These are phyloP conservation scores for Podosphaera aphanis DNA, from an alignment of 2,329 filamentous ascomycete genomes.

Conservation along the genomic window DNA sequence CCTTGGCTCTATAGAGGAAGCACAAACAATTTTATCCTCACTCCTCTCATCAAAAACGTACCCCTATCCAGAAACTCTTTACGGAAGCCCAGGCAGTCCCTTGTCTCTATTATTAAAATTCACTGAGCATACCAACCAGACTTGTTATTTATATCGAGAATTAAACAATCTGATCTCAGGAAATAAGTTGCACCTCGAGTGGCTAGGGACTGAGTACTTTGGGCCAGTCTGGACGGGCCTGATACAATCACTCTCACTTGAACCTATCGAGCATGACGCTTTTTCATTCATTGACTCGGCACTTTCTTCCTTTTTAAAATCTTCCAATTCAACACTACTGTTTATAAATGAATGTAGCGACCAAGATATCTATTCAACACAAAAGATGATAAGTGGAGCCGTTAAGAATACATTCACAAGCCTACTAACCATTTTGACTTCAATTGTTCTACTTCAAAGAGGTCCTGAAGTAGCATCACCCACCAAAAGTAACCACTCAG, in stretches of 20 bases:
- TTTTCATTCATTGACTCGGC: constrained; percentile 18
- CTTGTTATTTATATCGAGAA: constrained; percentile 18
- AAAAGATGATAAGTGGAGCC: constrained; percentile 5
- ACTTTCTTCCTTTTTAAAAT: constrained; percentile 13
- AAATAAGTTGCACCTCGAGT: constrained; percentile 19
- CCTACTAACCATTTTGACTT: constrained; percentile 20
- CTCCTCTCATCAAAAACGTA: constrained; percentile 17
- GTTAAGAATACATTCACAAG: constrained; percentile 20
- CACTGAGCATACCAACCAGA: constrained; percentile 13
- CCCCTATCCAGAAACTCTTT: constrained; percentile 16
- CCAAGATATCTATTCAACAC: background rate
- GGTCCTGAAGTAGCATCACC: background rate
- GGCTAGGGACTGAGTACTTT: constrained; percentile 23
- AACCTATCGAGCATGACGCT: constrained; percentile 15
- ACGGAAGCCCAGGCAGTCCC: constrained; percentile 12
- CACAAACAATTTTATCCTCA: constrained; percentile 19
- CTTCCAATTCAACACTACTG: background rate
- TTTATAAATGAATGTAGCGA: background rate
- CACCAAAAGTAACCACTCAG: background rate
- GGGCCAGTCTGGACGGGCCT: constrained; percentile 20
- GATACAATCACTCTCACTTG: constrained; percentile 17
- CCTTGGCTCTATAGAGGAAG: constrained; percentile 19
- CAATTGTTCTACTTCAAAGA: constrained; percentile 15
- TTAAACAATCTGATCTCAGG: constrained; percentile 18
- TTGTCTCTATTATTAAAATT: constrained; percentile 18